Percentiles rank a stretch among this genome's conserved stretches.
Conservation (phyloP, 1,284 basidiomycete species). For the Ganoderma meredithae region DNA sequence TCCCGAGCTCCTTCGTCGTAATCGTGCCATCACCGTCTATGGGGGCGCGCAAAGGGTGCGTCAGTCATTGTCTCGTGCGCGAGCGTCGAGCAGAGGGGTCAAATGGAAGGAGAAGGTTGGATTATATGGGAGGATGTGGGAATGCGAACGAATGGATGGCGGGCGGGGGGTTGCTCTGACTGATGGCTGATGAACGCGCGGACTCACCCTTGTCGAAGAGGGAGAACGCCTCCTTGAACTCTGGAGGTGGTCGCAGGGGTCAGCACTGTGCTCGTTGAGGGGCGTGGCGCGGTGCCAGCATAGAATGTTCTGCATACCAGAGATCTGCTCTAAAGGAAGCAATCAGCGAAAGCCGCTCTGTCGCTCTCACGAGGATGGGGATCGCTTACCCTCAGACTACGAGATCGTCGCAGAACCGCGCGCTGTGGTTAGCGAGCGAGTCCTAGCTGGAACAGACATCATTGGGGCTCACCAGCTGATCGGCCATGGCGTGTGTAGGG, state of each 20-base stretch:
- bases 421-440: not conserved
- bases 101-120: not conserved
- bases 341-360: constrained; percentile 28
- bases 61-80: constrained; percentile 8
- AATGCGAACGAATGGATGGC: constrained; percentile 6
- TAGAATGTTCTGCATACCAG: constrained; percentile 52
- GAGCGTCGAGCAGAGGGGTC: constrained; percentile 36
- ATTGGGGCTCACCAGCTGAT: constrained; percentile 64
- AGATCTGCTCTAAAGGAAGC: constrained; percentile 63
- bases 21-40: constrained; percentile 96
- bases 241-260: constrained; percentile 45
- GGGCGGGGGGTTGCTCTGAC: constrained; percentile 20
- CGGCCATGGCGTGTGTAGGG: constrained; percentile 56
- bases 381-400: constrained; percentile 71
- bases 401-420: constrained; percentile 3
- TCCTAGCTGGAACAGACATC: not conserved
- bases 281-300: constrained; percentile 26
- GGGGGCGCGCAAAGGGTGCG: not conserved
- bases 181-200: constrained; percentile 21
- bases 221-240: constrained; percentile 93
- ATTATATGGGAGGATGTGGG: constrained; percentile 8
- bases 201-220: constrained; percentile 89
- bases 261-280: constrained; percentile 14
- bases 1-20: constrained; percentile 94
- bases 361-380: constrained; percentile 29